Conservation (phyloP, 2,329 filamentous ascomycete species). For the Fusarium tricinctum region DNA sequence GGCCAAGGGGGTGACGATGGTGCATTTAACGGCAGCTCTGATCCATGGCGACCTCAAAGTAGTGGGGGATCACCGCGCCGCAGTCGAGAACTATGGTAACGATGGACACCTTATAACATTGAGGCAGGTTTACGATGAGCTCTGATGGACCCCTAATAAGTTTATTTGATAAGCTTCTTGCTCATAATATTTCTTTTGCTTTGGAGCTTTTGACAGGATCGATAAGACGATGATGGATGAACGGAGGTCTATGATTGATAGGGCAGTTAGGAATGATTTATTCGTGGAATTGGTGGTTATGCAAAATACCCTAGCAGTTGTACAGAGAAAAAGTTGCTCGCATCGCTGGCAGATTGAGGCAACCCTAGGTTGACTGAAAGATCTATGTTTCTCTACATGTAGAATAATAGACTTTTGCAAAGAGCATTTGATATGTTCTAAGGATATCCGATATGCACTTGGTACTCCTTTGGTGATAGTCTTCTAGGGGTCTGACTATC, state of each 20-base stretch:
- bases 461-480: not conserved
- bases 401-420: slow-evolving; percentile 22
- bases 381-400: slow-evolving; percentile 19
- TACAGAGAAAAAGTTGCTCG: slow-evolving; percentile 33
- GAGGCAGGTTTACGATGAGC: not conserved
- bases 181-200: slow-evolving; percentile 25
- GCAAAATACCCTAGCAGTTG: slow-evolving; percentile 44
- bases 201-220: slow-evolving; percentile 13
- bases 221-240: slow-evolving; percentile 1
- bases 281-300: slow-evolving; percentile 35
- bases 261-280: slow-evolving; percentile 23
- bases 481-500: not conserved
- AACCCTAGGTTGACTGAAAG: slow-evolving; percentile 33
- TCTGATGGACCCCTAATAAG: not conserved
- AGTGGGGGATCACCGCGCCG: slow-evolving; percentile 55
- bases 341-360: slow-evolving; percentile 36
- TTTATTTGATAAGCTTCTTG: slow-evolving; percentile 1
- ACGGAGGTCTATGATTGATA: slow-evolving; percentile 9
- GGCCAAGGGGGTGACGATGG: slow-evolving; percentile 40
- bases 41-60: slow-evolving; percentile 54
- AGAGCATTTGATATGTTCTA: not conserved
- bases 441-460: not conserved
- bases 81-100: slow-evolving; percentile 47
- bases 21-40: slow-evolving; percentile 38
- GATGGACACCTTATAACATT: slow-evolving; percentile 9